phyloP scores from a whole-genome alignment of 1,139 yeast species.

The Debaryomyces coudertii region DNA sequence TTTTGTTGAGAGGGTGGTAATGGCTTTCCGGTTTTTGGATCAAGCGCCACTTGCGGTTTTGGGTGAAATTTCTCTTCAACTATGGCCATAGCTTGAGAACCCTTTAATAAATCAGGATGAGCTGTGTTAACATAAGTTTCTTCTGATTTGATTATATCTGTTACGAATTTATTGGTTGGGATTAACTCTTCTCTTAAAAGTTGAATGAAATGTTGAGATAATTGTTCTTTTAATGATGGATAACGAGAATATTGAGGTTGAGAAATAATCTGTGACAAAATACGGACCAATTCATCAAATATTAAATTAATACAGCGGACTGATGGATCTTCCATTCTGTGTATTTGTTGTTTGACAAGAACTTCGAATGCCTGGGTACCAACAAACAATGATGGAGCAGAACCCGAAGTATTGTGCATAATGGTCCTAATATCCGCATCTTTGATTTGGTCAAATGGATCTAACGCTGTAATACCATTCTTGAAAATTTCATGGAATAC shows the following conservation, averaged over 20 bases:
- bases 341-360: slow-evolving; percentile 91
- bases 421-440: slow-evolving; percentile 98
- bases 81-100: slow-evolving; percentile 93
- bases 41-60: slow-evolving; percentile 75
- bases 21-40: slow-evolving; percentile 92
- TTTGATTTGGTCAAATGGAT: slow-evolving; percentile 96
- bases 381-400: slow-evolving; percentile 96
- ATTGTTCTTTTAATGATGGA: slow-evolving; percentile 86
- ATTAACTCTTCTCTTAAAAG: slow-evolving; percentile 77
- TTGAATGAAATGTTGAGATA: slow-evolving; percentile 76
- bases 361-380: slow-evolving; percentile 98
- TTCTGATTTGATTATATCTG: slow-evolving; percentile 81
- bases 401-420: slow-evolving; percentile 94
- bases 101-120: slow-evolving; percentile 94
- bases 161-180: slow-evolving; percentile 85
- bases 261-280: slow-evolving; percentile 79
- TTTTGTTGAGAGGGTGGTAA: slow-evolving; percentile 48
- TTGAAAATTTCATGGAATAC: slow-evolving; percentile 96
- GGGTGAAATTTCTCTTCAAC: slow-evolving; percentile 93
- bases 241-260: slow-evolving; percentile 86
- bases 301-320: slow-evolving; percentile 86
- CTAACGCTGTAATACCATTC: slow-evolving; percentile 89
- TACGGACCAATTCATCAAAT: slow-evolving; percentile 92
- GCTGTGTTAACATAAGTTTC: slow-evolving; percentile 96
- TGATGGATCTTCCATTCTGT: slow-evolving; percentile 93